phyloP scores from a whole-genome alignment of 345 rosid genomes.

The Citrus sp. region DNA sequence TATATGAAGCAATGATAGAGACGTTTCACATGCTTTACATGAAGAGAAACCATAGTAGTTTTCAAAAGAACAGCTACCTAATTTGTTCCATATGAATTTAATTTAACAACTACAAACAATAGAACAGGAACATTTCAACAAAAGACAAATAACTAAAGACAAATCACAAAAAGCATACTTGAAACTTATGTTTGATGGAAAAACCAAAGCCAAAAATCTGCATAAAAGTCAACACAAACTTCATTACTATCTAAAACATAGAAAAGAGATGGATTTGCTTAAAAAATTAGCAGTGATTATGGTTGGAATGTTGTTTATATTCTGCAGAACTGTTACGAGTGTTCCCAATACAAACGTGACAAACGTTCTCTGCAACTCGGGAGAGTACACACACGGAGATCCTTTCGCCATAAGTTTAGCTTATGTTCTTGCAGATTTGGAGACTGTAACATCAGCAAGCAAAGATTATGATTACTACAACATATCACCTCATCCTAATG shows the following conservation, averaged over 20 bases:
- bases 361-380: conserved; percentile 41
- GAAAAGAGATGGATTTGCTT: conserved; percentile 19
- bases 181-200: not conserved
- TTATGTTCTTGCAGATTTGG: conserved; percentile 35
- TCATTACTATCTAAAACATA: not conserved
- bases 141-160: conserved; percentile 6
- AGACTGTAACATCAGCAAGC: conserved; percentile 23
- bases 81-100: not conserved
- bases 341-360: conserved; percentile 34
- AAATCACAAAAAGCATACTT: not conserved
- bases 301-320: not conserved
- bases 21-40: not conserved
- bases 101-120: not conserved
- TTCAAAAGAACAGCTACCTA: not conserved
- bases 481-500: conserved; percentile 61
- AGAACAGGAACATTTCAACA: not conserved
- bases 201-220: conserved; percentile 11
- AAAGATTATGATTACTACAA: conserved; percentile 37
- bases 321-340: conserved; percentile 6
- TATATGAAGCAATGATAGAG: not conserved
- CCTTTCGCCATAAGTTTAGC: conserved; percentile 39
- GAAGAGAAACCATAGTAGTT: not conserved
- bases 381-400: conserved; percentile 34
- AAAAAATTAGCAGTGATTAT: conserved; percentile 15
- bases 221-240: conserved; percentile 10